These are phyloP conservation scores for Mortierella sp. DNA, from an alignment of 371 early-diverging fungal species.

Conservation along the genomic window DNA sequence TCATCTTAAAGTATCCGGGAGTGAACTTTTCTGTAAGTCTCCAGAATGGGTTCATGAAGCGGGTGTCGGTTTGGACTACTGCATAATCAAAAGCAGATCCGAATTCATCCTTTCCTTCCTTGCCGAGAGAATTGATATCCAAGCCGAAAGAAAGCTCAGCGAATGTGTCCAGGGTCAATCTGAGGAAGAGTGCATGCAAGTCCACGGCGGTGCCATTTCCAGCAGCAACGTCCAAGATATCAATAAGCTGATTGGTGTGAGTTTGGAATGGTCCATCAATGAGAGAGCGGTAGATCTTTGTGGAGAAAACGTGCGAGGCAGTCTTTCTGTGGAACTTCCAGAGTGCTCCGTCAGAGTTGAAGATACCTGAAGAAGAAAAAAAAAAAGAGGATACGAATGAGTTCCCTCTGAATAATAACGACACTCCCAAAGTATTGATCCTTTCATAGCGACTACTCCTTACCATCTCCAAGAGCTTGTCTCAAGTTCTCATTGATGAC, in stretches of 20 bases:
- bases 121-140: conserved; percentile 31
- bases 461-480: conserved; percentile 74
- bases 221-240: conserved; percentile 56
- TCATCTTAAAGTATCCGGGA: conserved; percentile 46
- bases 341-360: conserved; percentile 73
- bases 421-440: background rate
- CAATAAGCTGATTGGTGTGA: conserved; percentile 32
- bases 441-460: background rate
- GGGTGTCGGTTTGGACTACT: conserved; percentile 58
- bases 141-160: conserved; percentile 58
- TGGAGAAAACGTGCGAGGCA: conserved; percentile 77
- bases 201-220: conserved; percentile 59
- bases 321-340: conserved; percentile 81
- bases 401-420: background rate
- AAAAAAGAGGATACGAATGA: background rate
- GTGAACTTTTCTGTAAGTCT: conserved; percentile 57
- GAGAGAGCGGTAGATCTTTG: conserved; percentile 78
- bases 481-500: conserved; percentile 48
- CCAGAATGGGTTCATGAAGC: conserved; percentile 69
- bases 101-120: conserved; percentile 42
- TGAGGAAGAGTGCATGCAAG: conserved; percentile 70
- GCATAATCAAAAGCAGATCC: conserved; percentile 65
- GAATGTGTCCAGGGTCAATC: conserved; percentile 72
- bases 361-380: conserved; percentile 63
- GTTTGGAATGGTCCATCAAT: conserved; percentile 62